These are phyloP conservation scores for Eimeria sp. DNA, from an alignment of 169 alveolate species.

Conservation along the genomic window DNA sequence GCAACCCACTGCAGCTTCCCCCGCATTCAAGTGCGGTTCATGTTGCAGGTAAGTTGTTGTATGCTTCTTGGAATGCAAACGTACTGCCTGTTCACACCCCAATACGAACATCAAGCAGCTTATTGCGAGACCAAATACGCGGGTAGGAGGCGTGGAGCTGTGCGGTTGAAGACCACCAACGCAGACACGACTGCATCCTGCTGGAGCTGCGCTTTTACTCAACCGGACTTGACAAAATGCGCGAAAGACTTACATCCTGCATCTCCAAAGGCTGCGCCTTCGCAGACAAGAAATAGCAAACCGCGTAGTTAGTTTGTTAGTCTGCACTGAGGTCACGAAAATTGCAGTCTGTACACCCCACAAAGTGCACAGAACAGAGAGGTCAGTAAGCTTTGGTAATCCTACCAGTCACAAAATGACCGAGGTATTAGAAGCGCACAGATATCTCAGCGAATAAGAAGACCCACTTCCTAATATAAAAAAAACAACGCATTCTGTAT, in stretches of 20 bases:
- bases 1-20: neutral
- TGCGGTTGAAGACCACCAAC: neutral
- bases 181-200: neutral
- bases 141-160: neutral
- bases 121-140: neutral
- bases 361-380: neutral
- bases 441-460: neutral
- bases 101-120: neutral
- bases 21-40: neutral
- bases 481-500: neutral
- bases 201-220: neutral
- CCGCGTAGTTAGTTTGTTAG: neutral
- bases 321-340: neutral
- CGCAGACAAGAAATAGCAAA: neutral
- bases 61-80: neutral
- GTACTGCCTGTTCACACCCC: neutral
- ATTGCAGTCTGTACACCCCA: neutral
- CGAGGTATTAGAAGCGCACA: neutral
- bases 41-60: neutral
- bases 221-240: neutral
- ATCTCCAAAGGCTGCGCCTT: neutral
- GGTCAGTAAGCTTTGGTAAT: neutral
- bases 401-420: neutral
- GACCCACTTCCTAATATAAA: neutral
- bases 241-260: slow-evolving; percentile 2